Percentiles rank a stretch among this genome's conserved stretches.
Evolutionary conservation across 2,329 filamentous ascomycete genomes (phyloP).

Genomic region (Calonectria multiphialidica): DNA sequence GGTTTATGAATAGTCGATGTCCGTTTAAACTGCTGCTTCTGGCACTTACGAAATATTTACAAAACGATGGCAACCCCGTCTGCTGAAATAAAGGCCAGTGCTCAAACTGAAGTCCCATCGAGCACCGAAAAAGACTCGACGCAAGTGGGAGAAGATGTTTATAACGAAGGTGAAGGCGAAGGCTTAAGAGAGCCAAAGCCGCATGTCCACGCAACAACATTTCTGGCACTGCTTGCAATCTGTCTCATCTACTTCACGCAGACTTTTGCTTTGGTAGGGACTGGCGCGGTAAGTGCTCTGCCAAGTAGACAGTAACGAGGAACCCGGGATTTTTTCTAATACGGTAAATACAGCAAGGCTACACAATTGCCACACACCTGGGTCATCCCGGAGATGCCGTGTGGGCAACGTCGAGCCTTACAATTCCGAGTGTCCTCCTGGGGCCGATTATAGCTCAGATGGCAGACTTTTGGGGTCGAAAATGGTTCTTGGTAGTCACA

Average conservation of each 20-base stretch:
- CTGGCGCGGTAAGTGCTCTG: conserved; percentile 23
- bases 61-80: background rate
- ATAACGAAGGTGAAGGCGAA: background rate
- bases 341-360: conserved; percentile 13
- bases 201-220: conserved; percentile 19
- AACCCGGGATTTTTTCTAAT: background rate
- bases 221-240: conserved; percentile 26
- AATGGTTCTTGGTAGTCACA: conserved; percentile 23
- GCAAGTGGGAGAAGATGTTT: background rate
- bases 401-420: conserved; percentile 27
- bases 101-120: background rate
- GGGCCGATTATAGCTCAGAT: conserved; percentile 25
- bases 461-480: conserved; percentile 23
- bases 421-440: conserved; percentile 30
- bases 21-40: background rate
- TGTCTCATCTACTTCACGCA: conserved; percentile 31
- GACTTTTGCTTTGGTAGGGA: conserved; percentile 28
- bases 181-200: conserved; percentile 7
- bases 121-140: background rate
- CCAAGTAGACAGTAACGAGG: too few relatives aligned
- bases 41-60: background rate
- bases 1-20: background rate
- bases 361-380: conserved; percentile 21
- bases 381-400: conserved; percentile 20
- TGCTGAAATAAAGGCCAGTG: background rate